These are phyloP conservation scores for Mycena pura DNA, from an alignment of 768 basidiomycete genomes.

Conservation along the genomic window DNA sequence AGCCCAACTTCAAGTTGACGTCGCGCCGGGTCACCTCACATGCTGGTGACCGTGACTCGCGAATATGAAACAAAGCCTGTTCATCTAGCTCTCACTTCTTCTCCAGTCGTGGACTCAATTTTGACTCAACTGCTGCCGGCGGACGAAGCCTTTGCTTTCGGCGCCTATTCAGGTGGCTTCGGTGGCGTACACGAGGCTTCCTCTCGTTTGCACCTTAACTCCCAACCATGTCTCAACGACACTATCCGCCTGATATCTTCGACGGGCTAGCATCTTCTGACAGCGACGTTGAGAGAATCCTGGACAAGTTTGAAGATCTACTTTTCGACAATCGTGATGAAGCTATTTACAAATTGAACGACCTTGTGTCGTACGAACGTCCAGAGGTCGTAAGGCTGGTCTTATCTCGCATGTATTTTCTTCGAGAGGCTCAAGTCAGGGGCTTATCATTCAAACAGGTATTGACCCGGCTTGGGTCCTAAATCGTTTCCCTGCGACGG, in stretches of 20 bases:
- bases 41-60: too few species aligned
- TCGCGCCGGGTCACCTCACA: too few species aligned
- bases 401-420: conserved; percentile 11
- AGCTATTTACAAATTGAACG: conserved; percentile 2
- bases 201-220: neutral
- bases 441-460: conserved; percentile 10
- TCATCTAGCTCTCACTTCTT: too few species aligned
- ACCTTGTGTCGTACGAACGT: conserved; percentile 7
- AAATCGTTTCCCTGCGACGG: conserved; percentile 37
- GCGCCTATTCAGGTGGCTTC: neutral
- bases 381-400: conserved; percentile 16
- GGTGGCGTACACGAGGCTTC: neutral
- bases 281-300: conserved; percentile 26
- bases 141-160: neutral
- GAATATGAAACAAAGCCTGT: too few species aligned
- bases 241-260: conserved; percentile 17
- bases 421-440: neutral
- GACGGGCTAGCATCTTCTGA: conserved; percentile 27
- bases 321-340: conserved; percentile 4
- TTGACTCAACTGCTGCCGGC: conserved; percentile 5
- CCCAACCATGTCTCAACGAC: neutral
- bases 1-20: too few species aligned
- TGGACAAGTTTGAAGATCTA: conserved; percentile 34
- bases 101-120: too few species aligned
- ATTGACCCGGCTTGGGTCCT: conserved; percentile 36